Conservation (phyloP, 306 rosid species). For the Delonix regia region DNA sequence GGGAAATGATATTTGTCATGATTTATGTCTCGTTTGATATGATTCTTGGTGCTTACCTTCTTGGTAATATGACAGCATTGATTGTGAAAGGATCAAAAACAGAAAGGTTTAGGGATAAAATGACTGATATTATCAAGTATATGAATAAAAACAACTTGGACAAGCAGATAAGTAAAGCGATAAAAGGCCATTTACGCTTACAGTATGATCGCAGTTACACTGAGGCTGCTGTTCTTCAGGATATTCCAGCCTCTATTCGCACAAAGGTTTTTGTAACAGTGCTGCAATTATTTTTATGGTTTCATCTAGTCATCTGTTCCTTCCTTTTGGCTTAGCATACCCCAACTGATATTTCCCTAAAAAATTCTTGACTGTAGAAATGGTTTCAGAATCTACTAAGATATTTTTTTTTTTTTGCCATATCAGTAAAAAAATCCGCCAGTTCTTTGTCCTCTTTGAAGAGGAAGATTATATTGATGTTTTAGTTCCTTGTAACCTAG, state of each 20-base stretch:
- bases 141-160: slow-evolving; percentile 56
- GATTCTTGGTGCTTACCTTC: slow-evolving; percentile 72
- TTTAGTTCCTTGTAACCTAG: not conserved
- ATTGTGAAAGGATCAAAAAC: slow-evolving; percentile 74
- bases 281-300: not conserved
- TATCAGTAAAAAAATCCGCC: not conserved
- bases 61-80: slow-evolving; percentile 71
- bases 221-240: slow-evolving; percentile 56
- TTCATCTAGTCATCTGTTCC: not conserved
- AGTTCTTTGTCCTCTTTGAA: not conserved
- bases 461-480: not conserved
- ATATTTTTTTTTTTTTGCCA: not conserved
- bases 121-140: slow-evolving; percentile 58
- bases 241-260: slow-evolving; percentile 62
- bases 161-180: slow-evolving; percentile 35
- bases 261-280: slow-evolving; percentile 46
- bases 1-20: slow-evolving; percentile 83
- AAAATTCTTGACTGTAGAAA: not conserved
- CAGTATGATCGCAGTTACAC: slow-evolving; percentile 56
- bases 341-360: not conserved
- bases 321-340: not conserved
- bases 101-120: slow-evolving; percentile 67
- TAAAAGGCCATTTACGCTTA: slow-evolving; percentile 55
- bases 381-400: not conserved
- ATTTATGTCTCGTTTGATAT: slow-evolving; percentile 71